phyloP scores from a whole-genome alignment of 441 rosid genomes.

The Jatropha podagrica region DNA sequence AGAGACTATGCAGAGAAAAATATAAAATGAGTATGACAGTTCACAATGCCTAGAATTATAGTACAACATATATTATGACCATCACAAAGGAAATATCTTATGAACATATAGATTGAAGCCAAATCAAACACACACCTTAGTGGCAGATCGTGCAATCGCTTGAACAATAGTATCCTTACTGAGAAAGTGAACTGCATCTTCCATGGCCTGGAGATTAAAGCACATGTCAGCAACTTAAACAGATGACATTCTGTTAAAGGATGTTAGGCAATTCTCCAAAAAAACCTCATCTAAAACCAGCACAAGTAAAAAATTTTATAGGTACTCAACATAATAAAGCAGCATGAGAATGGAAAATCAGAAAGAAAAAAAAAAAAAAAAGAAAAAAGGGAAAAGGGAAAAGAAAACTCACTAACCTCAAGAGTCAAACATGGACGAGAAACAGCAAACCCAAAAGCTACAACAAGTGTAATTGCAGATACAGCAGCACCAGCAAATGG shows the following conservation, averaged over 20 bases:
- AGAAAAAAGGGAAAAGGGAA: too few species aligned
- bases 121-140: slow-evolving; percentile 67
- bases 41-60: not conserved
- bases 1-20: too few species aligned
- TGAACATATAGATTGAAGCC: not conserved
- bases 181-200: slow-evolving; percentile 98
- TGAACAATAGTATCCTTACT: slow-evolving; percentile 97
- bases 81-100: not conserved
- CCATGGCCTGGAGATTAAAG: slow-evolving; percentile 81
- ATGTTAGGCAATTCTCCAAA: slow-evolving; percentile 5
- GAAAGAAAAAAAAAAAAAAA: not conserved
- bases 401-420: slow-evolving; percentile 45
- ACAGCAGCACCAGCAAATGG: slow-evolving; percentile 99
- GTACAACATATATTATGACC: not conserved
- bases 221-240: slow-evolving; percentile 24
- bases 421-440: slow-evolving; percentile 99
- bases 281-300: slow-evolving; percentile 1
- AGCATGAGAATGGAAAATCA: slow-evolving; percentile 12
- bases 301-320: slow-evolving; percentile 2
- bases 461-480: slow-evolving; percentile 97
- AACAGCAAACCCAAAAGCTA: slow-evolving; percentile 99
- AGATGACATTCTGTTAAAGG: slow-evolving; percentile 11
- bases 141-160: slow-evolving; percentile 98
- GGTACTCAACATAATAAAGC: slow-evolving; percentile 12
- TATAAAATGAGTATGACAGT: not conserved